Evolutionary conservation across 2,329 filamentous ascomycete species (phyloP).

Genomic region (Diaporthe humulicola): DNA sequence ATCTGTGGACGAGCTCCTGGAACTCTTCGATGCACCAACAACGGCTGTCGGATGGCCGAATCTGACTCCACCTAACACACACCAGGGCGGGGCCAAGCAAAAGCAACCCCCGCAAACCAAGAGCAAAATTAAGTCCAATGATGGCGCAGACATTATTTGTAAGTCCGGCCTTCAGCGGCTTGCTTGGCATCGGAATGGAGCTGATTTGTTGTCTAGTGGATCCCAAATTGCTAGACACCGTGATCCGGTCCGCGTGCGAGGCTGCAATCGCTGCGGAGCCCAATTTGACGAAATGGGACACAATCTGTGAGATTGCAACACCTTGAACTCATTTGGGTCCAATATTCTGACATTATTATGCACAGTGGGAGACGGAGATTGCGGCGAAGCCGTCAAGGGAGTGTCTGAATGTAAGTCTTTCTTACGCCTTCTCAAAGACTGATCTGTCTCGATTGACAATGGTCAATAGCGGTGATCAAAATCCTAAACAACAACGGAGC

Average conservation of each 20-base stretch:
- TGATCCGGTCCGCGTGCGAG: slow-evolving; percentile 43
- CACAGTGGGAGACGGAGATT: slow-evolving; percentile 50
- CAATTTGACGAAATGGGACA: slow-evolving; percentile 50
- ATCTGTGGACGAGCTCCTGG: slow-evolving; percentile 54
- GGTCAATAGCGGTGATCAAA: slow-evolving; percentile 14
- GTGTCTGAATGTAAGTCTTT: slow-evolving; percentile 38
- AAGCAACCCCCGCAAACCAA: neutral
- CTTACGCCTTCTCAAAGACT: neutral
- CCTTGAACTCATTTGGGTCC: neutral
- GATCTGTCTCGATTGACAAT: neutral
- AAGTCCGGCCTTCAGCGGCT: neutral
- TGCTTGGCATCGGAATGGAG: neutral
- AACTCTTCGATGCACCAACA: slow-evolving; percentile 63
- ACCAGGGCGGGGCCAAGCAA: neutral
- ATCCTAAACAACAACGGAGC: slow-evolving; percentile 39
- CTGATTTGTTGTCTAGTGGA: slow-evolving; percentile 18
- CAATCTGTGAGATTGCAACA: slow-evolving; percentile 41
- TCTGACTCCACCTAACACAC: slow-evolving; percentile 17
- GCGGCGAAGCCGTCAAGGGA: slow-evolving; percentile 48
- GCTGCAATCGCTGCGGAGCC: slow-evolving; percentile 52
- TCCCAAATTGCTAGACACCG: neutral
- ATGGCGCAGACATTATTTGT: slow-evolving; percentile 24
- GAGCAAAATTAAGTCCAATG: slow-evolving; percentile 4
- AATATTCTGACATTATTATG: neutral
- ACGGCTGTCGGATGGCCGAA: slow-evolving; percentile 65